Conservation (phyloP, 1,139 yeast species). For the Pichia sp. region DNA sequence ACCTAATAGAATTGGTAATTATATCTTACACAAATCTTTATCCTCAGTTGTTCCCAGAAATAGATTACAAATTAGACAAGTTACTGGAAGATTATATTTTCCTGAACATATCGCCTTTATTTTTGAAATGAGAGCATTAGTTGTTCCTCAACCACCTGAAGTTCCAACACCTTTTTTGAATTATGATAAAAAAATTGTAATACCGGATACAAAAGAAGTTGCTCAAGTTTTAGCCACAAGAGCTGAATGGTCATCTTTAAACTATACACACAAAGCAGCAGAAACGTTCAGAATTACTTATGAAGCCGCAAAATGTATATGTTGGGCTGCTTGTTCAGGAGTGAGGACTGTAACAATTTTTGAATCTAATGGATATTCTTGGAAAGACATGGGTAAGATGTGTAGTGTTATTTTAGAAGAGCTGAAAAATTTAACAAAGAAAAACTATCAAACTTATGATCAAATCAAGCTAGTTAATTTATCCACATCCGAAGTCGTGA, state of each 20-base stretch:
- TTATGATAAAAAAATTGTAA: conserved; percentile 33
- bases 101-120: conserved; percentile 22
- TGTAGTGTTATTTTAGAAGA: conserved; percentile 23
- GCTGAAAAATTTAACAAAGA: conserved; percentile 17
- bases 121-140: conserved; percentile 25
- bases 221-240: conserved; percentile 30
- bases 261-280: conserved; percentile 36
- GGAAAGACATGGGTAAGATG: conserved; percentile 21
- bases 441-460: conserved; percentile 12
- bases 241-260: conserved; percentile 36
- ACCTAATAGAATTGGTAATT: conserved; percentile 20
- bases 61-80: conserved; percentile 16
- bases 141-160: conserved; percentile 34
- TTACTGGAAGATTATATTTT: conserved; percentile 15
- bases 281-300: conserved; percentile 36
- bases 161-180: conserved; percentile 40
- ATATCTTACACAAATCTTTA: conserved; percentile 18
- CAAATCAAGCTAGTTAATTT: conserved; percentile 22
- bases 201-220: conserved; percentile 35
- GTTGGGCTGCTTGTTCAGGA: conserved; percentile 33
- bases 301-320: conserved; percentile 35
- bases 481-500: conserved; percentile 12
- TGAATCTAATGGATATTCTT: conserved; percentile 25
- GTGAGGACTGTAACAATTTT: conserved; percentile 21
- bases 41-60: conserved; percentile 18